phyloP scores from a whole-genome alignment of 139 green algal species.

The Limnomonas spitsbergensis region DNA sequence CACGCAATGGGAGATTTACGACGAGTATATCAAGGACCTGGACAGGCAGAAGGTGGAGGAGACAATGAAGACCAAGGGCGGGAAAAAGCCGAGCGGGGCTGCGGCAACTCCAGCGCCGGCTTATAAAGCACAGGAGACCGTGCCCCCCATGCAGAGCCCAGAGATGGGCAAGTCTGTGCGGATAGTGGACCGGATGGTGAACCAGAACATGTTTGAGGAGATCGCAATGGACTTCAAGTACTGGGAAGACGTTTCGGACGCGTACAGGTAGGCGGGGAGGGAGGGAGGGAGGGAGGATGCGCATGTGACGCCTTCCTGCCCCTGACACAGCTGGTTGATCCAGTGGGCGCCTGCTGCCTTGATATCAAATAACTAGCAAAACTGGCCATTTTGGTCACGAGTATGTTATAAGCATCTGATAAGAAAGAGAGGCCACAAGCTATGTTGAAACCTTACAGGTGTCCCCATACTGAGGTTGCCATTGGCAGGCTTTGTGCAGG shows the following conservation, averaged over 20 bases:
- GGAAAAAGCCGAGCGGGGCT: constrained; percentile 24
- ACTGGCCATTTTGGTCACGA: too few relatives aligned
- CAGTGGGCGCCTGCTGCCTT: too few relatives aligned
- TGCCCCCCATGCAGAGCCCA: not conserved
- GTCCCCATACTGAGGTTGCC: too few relatives aligned
- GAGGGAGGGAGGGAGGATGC: too few relatives aligned
- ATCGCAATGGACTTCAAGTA: constrained; percentile 92
- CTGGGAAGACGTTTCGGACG: constrained; percentile 88
- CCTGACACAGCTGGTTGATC: too few relatives aligned
- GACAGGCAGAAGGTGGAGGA: constrained; percentile 71
- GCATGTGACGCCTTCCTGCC: too few relatives aligned
- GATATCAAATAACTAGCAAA: too few relatives aligned
- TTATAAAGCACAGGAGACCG: not conserved
- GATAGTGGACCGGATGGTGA: constrained; percentile 86
- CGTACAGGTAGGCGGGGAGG: constrained; percentile 37
- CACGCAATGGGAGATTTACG: constrained; percentile 86
- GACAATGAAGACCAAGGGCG: constrained; percentile 51
- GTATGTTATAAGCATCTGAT: too few relatives aligned
- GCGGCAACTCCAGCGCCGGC: not conserved
- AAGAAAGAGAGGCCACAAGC: too few relatives aligned
- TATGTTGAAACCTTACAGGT: too few relatives aligned
- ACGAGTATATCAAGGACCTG: constrained; percentile 86
- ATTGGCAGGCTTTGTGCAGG: too few relatives aligned
- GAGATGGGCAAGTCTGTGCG: constrained; percentile 19
- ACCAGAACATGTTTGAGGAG: constrained; percentile 85